Evolutionary conservation across 176 grass and related monocot species (phyloP).

Genomic region (Oryza meyeriana): DNA sequence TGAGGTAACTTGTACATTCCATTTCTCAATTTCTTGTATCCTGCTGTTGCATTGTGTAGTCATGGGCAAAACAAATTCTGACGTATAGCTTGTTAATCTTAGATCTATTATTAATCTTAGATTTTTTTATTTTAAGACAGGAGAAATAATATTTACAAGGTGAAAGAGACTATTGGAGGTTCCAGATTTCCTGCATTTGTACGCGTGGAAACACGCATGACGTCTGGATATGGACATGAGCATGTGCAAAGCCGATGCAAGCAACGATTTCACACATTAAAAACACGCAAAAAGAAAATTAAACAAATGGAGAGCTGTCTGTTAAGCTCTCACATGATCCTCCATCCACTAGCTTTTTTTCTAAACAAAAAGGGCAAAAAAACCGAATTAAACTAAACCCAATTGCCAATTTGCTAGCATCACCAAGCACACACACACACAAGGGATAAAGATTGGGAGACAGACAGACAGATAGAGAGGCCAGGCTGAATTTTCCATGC

Average conservation of each 20-base stretch:
- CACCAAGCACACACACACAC: slow-evolving; percentile 1
- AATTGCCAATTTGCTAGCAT: slow-evolving; percentile 27
- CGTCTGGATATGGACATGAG: not conserved
- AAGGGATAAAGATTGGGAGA: not conserved
- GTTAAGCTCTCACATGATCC: slow-evolving; percentile 24
- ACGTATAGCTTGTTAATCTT: not conserved
- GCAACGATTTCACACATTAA: not conserved
- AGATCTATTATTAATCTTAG: not conserved
- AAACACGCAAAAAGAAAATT: not conserved
- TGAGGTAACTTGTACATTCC: no score
- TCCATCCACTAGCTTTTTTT: slow-evolving; percentile 41
- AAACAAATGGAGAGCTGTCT: slow-evolving; percentile 41
- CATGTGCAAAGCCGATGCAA: slow-evolving; percentile 24
- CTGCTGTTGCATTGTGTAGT: not conserved
- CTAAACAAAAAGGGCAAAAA: slow-evolving; percentile 10
- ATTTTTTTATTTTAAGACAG: no score
- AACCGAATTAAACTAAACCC: slow-evolving; percentile 5
- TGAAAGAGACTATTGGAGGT: not conserved
- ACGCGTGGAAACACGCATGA: not conserved
- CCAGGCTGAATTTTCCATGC: slow-evolving; percentile 35
- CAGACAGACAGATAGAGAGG: not conserved
- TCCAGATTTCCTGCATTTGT: not conserved
- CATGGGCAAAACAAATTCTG: not conserved
- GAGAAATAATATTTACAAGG: no score
- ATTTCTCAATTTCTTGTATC: no score